phyloP scores from a whole-genome alignment of 2,329 filamentous ascomycete genomes.

The Phialophora macrospora region DNA sequence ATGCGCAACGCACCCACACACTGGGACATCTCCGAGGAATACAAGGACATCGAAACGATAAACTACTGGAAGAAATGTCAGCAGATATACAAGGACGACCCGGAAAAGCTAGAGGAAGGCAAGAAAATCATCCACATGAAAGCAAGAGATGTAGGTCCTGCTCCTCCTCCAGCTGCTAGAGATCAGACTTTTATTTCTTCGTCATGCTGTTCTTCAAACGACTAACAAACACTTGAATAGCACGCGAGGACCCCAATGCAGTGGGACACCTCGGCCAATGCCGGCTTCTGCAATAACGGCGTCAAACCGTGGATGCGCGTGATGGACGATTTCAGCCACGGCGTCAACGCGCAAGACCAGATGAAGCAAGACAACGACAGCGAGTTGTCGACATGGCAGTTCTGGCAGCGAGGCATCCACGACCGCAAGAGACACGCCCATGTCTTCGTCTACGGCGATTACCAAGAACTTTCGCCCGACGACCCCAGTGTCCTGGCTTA shows the following conservation, averaged over 20 bases:
- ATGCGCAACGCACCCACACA: slow-evolving; percentile 67
- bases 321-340: slow-evolving; percentile 57
- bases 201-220: not conserved
- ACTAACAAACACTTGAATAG: not conserved
- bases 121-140: slow-evolving; percentile 42
- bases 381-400: slow-evolving; percentile 38
- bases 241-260: slow-evolving; percentile 43
- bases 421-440: slow-evolving; percentile 37
- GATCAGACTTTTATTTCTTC: not conserved
- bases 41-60: slow-evolving; percentile 68
- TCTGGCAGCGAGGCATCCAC: slow-evolving; percentile 39
- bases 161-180: not conserved
- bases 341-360: slow-evolving; percentile 65
- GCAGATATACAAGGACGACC: slow-evolving; percentile 38
- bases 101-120: slow-evolving; percentile 39
- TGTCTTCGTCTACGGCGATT: slow-evolving; percentile 40
- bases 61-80: slow-evolving; percentile 60
- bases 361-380: slow-evolving; percentile 36
- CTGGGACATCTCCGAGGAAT: slow-evolving; percentile 66
- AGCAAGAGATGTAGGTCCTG: slow-evolving; percentile 38
- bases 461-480: slow-evolving; percentile 33
- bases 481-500: slow-evolving; percentile 36
- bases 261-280: slow-evolving; percentile 34
- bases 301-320: slow-evolving; percentile 64
- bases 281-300: slow-evolving; percentile 37